These are phyloP conservation scores for Keqinozyma sinolaborantium DNA, from an alignment of 1,139 yeast species.

Conservation along the genomic window DNA sequence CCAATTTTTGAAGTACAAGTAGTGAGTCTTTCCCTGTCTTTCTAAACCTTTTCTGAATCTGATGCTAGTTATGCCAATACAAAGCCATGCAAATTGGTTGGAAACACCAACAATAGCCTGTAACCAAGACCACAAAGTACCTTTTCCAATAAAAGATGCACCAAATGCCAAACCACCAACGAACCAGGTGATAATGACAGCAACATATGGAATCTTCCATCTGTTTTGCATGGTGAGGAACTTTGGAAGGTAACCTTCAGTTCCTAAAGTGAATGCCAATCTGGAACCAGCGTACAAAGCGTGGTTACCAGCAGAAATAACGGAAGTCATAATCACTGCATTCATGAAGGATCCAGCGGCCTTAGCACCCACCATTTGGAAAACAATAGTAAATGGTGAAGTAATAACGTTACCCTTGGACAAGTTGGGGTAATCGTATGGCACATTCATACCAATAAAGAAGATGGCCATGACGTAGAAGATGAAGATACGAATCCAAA, in stretches of 20 bases:
- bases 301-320: conserved; percentile 46
- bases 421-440: conserved; percentile 37
- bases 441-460: conserved; percentile 44
- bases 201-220: conserved; percentile 36
- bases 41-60: conserved; percentile 38
- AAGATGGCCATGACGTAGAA: conserved; percentile 40
- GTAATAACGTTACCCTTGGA: conserved; percentile 43
- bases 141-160: conserved; percentile 41
- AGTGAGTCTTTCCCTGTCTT: conserved; percentile 32
- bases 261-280: conserved; percentile 37
- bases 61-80: conserved; percentile 36
- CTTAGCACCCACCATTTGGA: conserved; percentile 49
- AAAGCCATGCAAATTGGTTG: conserved; percentile 42
- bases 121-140: conserved; percentile 43
- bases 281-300: conserved; percentile 44
- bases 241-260: conserved; percentile 39
- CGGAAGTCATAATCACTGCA: conserved; percentile 41
- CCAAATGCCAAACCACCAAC: conserved; percentile 43
- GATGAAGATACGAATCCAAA: conserved; percentile 48
- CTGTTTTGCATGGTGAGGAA: conserved; percentile 32
- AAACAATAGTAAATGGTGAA: conserved; percentile 65
- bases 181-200: conserved; percentile 38
- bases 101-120: conserved; percentile 43
- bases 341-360: conserved; percentile 44
- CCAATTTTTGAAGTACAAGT: conserved; percentile 36